phyloP scores from a whole-genome alignment of 345 rosid genomes.

The Psidium guajava region DNA sequence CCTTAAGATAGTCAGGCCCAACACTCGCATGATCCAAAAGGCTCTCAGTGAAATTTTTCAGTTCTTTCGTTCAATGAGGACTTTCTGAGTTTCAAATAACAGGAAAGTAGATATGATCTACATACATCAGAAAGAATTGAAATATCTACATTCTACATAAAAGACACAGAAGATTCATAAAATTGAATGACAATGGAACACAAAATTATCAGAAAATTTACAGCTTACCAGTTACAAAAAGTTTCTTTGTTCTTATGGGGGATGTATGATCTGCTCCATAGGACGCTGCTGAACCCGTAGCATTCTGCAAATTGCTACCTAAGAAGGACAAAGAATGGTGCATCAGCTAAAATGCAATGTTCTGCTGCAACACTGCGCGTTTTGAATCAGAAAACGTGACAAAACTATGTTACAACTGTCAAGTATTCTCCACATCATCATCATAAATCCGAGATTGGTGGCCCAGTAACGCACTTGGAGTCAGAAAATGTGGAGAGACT shows the following conservation, averaged over 20 bases:
- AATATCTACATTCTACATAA: background rate
- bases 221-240: slow-evolving; percentile 76
- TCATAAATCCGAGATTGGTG: background rate
- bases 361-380: background rate
- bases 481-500: background rate
- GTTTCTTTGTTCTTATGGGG: slow-evolving; percentile 61
- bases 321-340: slow-evolving; percentile 2
- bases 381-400: background rate
- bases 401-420: background rate
- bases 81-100: background rate
- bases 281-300: slow-evolving; percentile 9
- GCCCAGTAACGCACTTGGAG: background rate
- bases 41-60: background rate
- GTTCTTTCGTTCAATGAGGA: background rate
- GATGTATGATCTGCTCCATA: slow-evolving; percentile 18
- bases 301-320: slow-evolving; percentile 21
- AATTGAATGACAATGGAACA: background rate
- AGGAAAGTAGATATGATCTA: background rate
- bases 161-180: background rate
- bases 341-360: background rate
- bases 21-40: background rate
- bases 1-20: background rate
- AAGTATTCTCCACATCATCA: background rate
- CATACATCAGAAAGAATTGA: background rate
- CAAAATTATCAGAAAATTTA: background rate